Conservation (phyloP, 2,329 filamentous ascomycete species). For the Westerdykella sp. region DNA sequence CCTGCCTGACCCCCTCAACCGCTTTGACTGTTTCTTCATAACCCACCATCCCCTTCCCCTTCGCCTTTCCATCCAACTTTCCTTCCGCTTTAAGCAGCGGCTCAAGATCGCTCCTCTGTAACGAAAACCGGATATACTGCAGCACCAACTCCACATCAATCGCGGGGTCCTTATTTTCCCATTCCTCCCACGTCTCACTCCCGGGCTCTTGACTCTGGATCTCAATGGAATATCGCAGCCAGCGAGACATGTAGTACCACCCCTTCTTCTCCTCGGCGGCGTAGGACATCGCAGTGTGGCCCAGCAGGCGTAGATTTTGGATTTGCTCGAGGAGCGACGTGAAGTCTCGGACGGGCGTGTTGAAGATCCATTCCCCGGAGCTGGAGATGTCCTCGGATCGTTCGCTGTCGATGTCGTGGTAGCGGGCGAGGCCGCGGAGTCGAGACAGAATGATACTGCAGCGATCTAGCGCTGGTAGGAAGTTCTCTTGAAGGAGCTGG, state of each 20-base stretch:
- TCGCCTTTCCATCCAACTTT: constrained; percentile 11
- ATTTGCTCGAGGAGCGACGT: constrained; percentile 57
- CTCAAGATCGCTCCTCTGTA: constrained; percentile 60
- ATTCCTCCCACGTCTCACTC: constrained; percentile 58
- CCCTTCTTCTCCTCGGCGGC: constrained; percentile 71
- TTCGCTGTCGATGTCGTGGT: constrained; percentile 57
- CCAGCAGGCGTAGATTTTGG: constrained; percentile 67
- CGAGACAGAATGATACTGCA: constrained; percentile 74
- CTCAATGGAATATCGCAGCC: constrained; percentile 80
- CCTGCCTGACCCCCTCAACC: constrained; percentile 36
- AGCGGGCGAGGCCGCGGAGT: constrained; percentile 75
- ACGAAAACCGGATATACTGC: constrained; percentile 67
- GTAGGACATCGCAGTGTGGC: constrained; percentile 64
- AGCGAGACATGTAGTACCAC: constrained; percentile 72
- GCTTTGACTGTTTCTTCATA: constrained; percentile 32
- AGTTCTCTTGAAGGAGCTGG: constrained; percentile 74
- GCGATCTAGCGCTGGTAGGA: constrained; percentile 81
- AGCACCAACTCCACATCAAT: constrained; percentile 69
- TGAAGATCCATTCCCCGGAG: constrained; percentile 40
- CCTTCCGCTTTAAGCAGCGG: constrained; percentile 50
- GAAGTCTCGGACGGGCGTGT: constrained; percentile 42
- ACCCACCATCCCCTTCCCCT: constrained; percentile 3
- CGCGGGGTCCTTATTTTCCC: constrained; percentile 68
- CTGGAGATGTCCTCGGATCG: background rate
- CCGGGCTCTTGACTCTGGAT: constrained; percentile 60